These are phyloP conservation scores for Aspergillus cejpii DNA, from an alignment of 2,329 filamentous ascomycete genomes.

Conservation along the genomic window DNA sequence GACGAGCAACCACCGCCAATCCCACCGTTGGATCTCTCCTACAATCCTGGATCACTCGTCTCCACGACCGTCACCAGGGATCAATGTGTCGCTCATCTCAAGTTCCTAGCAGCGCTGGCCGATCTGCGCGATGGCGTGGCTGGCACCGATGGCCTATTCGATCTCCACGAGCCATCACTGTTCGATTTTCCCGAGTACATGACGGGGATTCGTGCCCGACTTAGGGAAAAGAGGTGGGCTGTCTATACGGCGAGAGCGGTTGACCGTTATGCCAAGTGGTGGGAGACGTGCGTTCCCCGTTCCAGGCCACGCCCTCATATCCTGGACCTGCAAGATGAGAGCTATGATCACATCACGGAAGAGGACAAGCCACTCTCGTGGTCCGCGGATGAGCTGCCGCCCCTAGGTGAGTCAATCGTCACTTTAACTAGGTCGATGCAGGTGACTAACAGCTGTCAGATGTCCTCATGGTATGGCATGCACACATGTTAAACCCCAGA, in stretches of 20 bases:
- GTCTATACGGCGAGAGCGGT: constrained; percentile 63
- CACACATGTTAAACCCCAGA: constrained; percentile 70
- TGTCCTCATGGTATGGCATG: constrained; percentile 72
- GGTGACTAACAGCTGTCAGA: constrained; percentile 41
- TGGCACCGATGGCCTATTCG: constrained; percentile 61
- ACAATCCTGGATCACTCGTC: constrained; percentile 6
- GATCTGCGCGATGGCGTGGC: constrained; percentile 61
- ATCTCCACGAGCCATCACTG: constrained; percentile 49
- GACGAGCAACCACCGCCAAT: constrained; percentile 16
- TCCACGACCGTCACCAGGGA: constrained; percentile 38
- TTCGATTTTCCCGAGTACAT: constrained; percentile 31
- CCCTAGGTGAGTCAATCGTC: constrained; percentile 51
- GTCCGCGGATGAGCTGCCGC: constrained; percentile 47
- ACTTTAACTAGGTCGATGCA: too few species aligned
- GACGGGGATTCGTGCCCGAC: constrained; percentile 44
- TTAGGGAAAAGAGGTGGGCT: constrained; percentile 68
- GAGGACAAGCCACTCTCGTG: constrained; percentile 29
- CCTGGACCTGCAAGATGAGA: constrained; percentile 13
- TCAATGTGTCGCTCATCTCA: constrained; percentile 65
- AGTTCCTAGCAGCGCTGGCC: constrained; percentile 62
- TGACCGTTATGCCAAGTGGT: constrained; percentile 63
- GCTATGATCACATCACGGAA: constrained; percentile 31
- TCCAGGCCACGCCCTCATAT: constrained; percentile 12
- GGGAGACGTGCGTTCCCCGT: constrained; percentile 36
- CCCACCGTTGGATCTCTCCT: constrained; percentile 22